Conservation (phyloP, 2,329 filamentous ascomycete genomes). For the Neoascochyta sp. region DNA sequence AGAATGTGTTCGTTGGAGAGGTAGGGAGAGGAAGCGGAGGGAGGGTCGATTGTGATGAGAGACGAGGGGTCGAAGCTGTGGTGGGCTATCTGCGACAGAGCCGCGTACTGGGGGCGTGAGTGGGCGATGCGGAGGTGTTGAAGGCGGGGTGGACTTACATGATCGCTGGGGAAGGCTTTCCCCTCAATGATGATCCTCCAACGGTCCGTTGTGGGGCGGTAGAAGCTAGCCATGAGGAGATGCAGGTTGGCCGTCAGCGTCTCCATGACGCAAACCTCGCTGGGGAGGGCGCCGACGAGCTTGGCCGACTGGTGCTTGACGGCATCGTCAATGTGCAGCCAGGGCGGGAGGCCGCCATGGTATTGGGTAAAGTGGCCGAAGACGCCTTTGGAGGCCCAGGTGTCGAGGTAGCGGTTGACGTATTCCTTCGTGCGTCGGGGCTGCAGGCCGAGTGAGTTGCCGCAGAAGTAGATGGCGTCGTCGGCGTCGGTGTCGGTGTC, state of each 20-base stretch:
- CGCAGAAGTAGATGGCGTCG: constrained; percentile 74
- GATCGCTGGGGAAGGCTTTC: constrained; percentile 85
- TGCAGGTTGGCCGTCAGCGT: constrained; percentile 80
- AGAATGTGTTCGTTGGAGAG: constrained; percentile 70
- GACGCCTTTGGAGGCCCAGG: constrained; percentile 81
- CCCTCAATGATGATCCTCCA: constrained; percentile 87
- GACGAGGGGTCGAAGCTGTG: constrained; percentile 61
- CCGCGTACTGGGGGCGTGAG: constrained; percentile 60
- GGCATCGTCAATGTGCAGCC: constrained; percentile 75
- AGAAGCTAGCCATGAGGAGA: constrained; percentile 80
- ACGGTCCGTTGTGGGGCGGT: constrained; percentile 60
- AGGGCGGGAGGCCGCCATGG: constrained; percentile 65
- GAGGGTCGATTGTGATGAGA: constrained; percentile 69
- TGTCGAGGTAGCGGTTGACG: constrained; percentile 69
- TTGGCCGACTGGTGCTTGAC: constrained; percentile 66
- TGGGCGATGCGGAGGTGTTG: background rate
- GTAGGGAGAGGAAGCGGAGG: constrained; percentile 50
- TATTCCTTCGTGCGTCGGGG: constrained; percentile 64
- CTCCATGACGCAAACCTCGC: constrained; percentile 84
- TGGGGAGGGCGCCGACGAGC: constrained; percentile 68
- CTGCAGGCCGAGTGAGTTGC: constrained; percentile 84
- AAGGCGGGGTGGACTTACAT: constrained; percentile 46
- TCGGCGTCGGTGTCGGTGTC: constrained; percentile 20
- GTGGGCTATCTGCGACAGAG: constrained; percentile 76
- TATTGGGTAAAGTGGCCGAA: constrained; percentile 75